Percentiles rank a stretch among this genome's conserved stretches.
These are phyloP conservation scores for Cyberlindnera maclurae DNA, from an alignment of 805 yeast species.

Conservation along the genomic window DNA sequence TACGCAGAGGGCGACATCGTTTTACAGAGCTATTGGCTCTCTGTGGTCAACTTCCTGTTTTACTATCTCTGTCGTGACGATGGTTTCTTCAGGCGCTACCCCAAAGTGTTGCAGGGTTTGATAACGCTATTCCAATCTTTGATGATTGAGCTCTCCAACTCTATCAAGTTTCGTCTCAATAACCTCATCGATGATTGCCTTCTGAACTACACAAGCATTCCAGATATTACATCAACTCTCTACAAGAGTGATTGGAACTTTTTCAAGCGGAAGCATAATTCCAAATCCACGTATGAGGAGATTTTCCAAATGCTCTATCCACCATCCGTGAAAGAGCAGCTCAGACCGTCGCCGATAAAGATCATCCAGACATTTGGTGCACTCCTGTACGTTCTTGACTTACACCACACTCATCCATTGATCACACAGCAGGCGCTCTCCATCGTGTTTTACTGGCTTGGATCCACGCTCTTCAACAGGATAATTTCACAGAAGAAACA, in stretches of 20 bases:
- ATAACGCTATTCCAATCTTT: slow-evolving; percentile 50
- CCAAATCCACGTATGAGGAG: slow-evolving; percentile 56
- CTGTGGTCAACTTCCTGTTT: slow-evolving; percentile 67
- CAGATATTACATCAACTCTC: slow-evolving; percentile 68
- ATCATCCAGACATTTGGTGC: slow-evolving; percentile 87
- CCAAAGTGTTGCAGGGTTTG: slow-evolving; percentile 53
- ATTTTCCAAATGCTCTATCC: slow-evolving; percentile 74
- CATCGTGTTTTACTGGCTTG: slow-evolving; percentile 71
- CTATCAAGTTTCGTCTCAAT: slow-evolving; percentile 55
- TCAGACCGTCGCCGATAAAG: slow-evolving; percentile 84
- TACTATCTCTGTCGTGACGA: slow-evolving; percentile 72
- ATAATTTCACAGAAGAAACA: slow-evolving; percentile 61
- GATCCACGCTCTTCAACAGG: slow-evolving; percentile 65
- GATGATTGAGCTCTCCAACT: slow-evolving; percentile 57
- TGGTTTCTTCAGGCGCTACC: slow-evolving; percentile 44
- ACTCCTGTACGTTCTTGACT: slow-evolving; percentile 71
- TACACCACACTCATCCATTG: slow-evolving; percentile 74
- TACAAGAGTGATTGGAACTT: slow-evolving; percentile 71
- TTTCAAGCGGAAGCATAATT: slow-evolving; percentile 36
- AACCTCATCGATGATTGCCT: slow-evolving; percentile 57
- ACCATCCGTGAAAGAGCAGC: slow-evolving; percentile 71
- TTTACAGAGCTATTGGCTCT: slow-evolving; percentile 78
- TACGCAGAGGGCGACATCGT: slow-evolving; percentile 54
- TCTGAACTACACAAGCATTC: slow-evolving; percentile 72
- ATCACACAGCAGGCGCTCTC: slow-evolving; percentile 74